phyloP scores from a whole-genome alignment of 108 stramenopile species.

The Skeletonema menzelii region DNA sequence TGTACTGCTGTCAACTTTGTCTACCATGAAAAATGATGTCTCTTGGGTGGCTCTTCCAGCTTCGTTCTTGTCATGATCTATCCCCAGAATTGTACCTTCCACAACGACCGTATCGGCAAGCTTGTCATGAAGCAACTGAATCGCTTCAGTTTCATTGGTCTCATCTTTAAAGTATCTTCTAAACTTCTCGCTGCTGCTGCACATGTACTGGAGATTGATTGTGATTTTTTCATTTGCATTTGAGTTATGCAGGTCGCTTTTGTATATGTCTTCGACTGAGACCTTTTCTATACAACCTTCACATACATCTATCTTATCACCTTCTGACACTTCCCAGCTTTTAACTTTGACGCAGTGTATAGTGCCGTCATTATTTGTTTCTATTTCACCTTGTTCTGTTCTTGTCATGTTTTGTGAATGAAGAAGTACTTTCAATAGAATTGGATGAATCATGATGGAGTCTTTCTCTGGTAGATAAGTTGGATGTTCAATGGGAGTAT shows the following conservation, averaged over 20 bases:
- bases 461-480: background rate
- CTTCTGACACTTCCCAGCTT: background rate
- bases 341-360: background rate
- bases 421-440: constrained; percentile 5
- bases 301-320: background rate
- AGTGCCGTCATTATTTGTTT: background rate
- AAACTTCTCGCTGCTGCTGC: constrained; percentile 4
- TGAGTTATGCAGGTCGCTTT: background rate
- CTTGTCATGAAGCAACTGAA: background rate
- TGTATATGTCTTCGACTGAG: background rate
- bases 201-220: constrained; percentile 16
- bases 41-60: background rate
- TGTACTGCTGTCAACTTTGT: background rate
- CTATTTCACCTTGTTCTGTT: background rate
- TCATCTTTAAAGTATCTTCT: constrained; percentile 5
- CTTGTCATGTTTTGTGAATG: background rate
- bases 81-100: constrained; percentile 18
- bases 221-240: background rate
- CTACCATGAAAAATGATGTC: constrained; percentile 12
- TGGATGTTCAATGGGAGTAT: background rate
- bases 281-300: background rate
- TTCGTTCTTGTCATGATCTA: background rate
- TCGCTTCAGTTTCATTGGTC: background rate
- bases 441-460: constrained; percentile 2
- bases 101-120: constrained; percentile 10